Evolutionary conservation across 2,329 filamentous ascomycete species (phyloP), one percentile per base, ranked within the genome.

Genomic region (Exserohilum rostratum): DNA sequence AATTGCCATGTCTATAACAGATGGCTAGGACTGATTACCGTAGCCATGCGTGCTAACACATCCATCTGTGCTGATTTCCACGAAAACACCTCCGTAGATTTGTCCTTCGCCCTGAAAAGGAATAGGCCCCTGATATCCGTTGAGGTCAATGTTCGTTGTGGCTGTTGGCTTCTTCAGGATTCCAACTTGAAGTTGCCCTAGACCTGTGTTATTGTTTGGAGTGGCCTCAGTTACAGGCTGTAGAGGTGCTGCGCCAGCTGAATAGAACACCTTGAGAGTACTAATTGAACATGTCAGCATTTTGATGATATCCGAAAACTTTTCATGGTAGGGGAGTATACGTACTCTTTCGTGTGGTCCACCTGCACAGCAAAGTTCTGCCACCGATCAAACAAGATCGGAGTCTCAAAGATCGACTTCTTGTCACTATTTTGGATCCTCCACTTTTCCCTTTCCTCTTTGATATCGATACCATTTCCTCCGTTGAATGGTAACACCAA

Each of bases 1-100:
- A 1, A 1, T 33, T 33, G 12, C 12, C n/a, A 1, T n/a, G n/a
- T 33, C 2, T 3, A n/a, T 33, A n/a, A 13, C 13, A n/a, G n/a
- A n/a, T n/a, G 31, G 31, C 13, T n/a, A 5, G 6, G n/a, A n/a
- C 12, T 33, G 3, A 33, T 5, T 5, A 33, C 6, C 18, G 10
- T 27, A 10, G 37, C 12, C 2, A 2, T 40, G 66, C 6, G 61
- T 7, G 46, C 63, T 70, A 7, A 66, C 38, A 22, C 68, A 69
- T 2, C 61, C 68, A 6, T 13, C 38, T 6, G 53, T 51, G 25
- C 66, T 68, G 31, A 65, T 57, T 46, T 74, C 71, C 5, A 72
- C 61, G 30, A 74, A 73, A 5, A 73, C 46, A 2, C 71, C 66
- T 1, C 69, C 69, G 55, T 73, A 73, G 3, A 69, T 66, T 29